Evolutionary conservation across 2,329 filamentous ascomycete genomes (phyloP), one percentile per base, ranked within the genome.

Genomic region (Epichloe scottii): DNA sequence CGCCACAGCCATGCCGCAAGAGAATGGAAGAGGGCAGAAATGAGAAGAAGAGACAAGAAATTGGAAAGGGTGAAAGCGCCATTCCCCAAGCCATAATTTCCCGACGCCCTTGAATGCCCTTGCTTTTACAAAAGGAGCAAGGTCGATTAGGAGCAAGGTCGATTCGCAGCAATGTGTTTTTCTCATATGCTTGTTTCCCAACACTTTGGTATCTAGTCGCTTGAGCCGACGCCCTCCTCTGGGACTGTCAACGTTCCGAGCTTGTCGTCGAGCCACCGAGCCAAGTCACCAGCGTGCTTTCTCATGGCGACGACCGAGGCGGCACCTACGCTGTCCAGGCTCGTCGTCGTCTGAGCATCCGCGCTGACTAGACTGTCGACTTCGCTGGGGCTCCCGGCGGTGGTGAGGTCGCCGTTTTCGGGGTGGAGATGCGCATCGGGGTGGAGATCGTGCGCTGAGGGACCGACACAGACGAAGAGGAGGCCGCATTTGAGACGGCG

Each of bases 401-500:
- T n/a, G 58, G 70, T 47, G 58, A 62, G 60, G 49, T 66, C 61
- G 49, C 63, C 66, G 37, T 65, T 65, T 19, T 63, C 56, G 21
- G 56, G 57, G 21, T 53, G 57, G 34, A 53, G 48, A 35, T 59
- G 58, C 55, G 56, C 38, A 35, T 53, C 12, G 55, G 50, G 41
- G 59, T 62, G 45, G 39, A 50, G 15, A 26, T 55, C 51, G 14
- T 63, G 60, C 51, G 65, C 59, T 3, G 70, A 60, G 1, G 75
- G 71, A 0, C 79, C 79, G 40, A 83, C 72, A 57, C 77, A 81
- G 45, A 83, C 76, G 55, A 84, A 80, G 38, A 84, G 68, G 44
- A 84, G 70, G 17, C 78, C 78, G 62, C 79, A 83, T 40, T 68
- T 70, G 34, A 84, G 67, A 2, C 70, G 69, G 11, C 78, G 71